A percentile compares a stretch with the other conserved stretches of the same genome.
phyloP scores from a whole-genome alignment of 495 filamentous ascomycete species.

The Aspergillus sclerotiicarbonarius region DNA sequence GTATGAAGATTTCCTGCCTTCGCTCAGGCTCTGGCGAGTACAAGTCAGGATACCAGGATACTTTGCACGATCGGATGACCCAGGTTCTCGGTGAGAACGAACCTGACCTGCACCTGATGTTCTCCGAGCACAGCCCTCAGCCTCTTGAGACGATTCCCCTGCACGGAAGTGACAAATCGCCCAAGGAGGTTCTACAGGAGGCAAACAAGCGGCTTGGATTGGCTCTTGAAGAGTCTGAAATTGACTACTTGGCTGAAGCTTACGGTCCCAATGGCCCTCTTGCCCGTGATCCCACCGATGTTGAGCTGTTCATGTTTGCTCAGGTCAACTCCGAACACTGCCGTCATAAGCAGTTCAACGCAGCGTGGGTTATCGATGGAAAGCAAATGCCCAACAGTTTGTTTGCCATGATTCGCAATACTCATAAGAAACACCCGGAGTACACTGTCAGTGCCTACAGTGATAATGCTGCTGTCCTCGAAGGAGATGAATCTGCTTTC shows the following conservation, averaged over 20 bases:
- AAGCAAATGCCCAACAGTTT: slow-evolving; percentile 71
- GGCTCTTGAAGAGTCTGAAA: slow-evolving; percentile 82
- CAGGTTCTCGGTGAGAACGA: slow-evolving; percentile 62
- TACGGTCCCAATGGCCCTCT: slow-evolving; percentile 70
- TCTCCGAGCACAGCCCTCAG: slow-evolving; percentile 68
- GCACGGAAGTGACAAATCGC: slow-evolving; percentile 55
- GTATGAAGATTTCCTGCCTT: slow-evolving; percentile 65
- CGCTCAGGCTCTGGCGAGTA: slow-evolving; percentile 31
- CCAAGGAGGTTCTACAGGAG: slow-evolving; percentile 68
- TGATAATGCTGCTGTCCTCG: slow-evolving; percentile 91
- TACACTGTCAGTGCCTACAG: slow-evolving; percentile 92
- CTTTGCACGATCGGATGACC: slow-evolving; percentile 92
- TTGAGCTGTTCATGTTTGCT: slow-evolving; percentile 98
- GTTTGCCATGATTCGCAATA: slow-evolving; percentile 95
- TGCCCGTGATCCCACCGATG: slow-evolving; percentile 74
- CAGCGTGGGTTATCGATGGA: slow-evolving; percentile 95
- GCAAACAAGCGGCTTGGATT: slow-evolving; percentile 82
- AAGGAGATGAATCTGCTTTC: slow-evolving; percentile 70
- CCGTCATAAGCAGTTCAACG: slow-evolving; percentile 86
- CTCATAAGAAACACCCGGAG: slow-evolving; percentile 72
- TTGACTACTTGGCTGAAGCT: slow-evolving; percentile 86
- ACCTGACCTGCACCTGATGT: slow-evolving; percentile 72
- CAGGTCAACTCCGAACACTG: slow-evolving; percentile 73
- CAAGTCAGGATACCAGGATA: slow-evolving; percentile 62
- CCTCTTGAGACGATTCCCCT: slow-evolving; percentile 73